Conservation (phyloP, 129 eudicot species). For the carrot (Daucus carota) region DNA sequence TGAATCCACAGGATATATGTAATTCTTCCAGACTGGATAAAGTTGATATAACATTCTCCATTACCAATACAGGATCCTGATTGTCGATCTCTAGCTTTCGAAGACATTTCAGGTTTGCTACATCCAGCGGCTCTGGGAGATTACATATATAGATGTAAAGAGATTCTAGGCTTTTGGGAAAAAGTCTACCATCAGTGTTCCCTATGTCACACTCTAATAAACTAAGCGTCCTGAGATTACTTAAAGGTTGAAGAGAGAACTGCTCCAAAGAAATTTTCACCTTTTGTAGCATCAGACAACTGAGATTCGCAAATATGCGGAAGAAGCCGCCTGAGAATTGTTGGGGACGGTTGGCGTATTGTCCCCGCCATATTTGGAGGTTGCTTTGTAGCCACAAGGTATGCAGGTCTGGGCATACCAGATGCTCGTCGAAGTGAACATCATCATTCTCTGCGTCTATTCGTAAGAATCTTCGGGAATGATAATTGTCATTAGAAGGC, state of each 20-base stretch:
- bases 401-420: background rate
- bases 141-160: no score
- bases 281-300: background rate
- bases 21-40: background rate
- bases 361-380: no score
- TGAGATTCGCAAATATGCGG: no score
- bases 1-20: background rate
- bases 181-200: background rate
- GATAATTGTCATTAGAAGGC: rapidly evolving
- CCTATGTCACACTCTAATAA: background rate
- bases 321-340: background rate
- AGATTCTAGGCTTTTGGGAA: no score
- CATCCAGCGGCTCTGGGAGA: background rate
- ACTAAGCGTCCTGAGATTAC: background rate
- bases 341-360: background rate
- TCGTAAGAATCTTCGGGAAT: background rate
- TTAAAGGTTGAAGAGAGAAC: background rate
- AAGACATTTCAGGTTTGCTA: background rate
- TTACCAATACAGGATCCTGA: background rate
- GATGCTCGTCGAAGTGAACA: background rate
- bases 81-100: background rate
- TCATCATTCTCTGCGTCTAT: background rate
- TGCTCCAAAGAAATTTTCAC: background rate
- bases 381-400: background rate
- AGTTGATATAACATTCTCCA: background rate